Conservation (phyloP, 1,284 basidiomycete species). For the Tilletia caries region DNA sequence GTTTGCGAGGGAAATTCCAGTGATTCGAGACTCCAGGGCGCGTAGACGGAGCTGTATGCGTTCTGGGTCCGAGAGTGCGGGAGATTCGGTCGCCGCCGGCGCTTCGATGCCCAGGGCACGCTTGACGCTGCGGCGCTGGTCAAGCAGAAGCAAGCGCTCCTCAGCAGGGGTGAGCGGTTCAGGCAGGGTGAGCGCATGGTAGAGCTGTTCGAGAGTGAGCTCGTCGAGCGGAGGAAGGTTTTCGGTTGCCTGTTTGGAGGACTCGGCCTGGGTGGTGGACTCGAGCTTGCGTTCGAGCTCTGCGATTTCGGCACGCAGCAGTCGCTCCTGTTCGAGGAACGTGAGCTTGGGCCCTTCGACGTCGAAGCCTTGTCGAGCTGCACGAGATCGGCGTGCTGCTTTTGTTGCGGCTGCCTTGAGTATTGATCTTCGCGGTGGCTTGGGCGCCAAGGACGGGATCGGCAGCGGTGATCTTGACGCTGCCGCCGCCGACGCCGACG, state of each 20-base stretch:
- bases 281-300: slow-evolving; percentile 31
- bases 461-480: neutral
- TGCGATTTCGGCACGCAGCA: slow-evolving; percentile 34
- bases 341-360: slow-evolving; percentile 8
- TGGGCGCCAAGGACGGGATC: slow-evolving; percentile 3
- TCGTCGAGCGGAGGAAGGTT: slow-evolving; percentile 46
- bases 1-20: neutral
- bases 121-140: slow-evolving; percentile 17
- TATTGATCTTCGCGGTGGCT: neutral
- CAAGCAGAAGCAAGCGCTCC: slow-evolving; percentile 24
- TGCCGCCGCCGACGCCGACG: neutral
- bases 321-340: neutral
- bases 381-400: neutral
- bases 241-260: slow-evolving; percentile 29
- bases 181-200: slow-evolving; percentile 37
- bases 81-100: neutral
- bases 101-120: neutral
- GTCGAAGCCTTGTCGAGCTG: slow-evolving; percentile 1
- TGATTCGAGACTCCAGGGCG: neutral
- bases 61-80: neutral
- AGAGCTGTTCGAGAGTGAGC: slow-evolving; percentile 39
- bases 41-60: neutral
- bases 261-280: slow-evolving; percentile 29
- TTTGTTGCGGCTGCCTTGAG: neutral
- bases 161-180: slow-evolving; percentile 28